A percentile compares a stretch with the other conserved stretches of the same genome.
phyloP scores from a whole-genome alignment of 2,329 filamentous ascomycete species.

The Sodiomyces alkalinus region DNA sequence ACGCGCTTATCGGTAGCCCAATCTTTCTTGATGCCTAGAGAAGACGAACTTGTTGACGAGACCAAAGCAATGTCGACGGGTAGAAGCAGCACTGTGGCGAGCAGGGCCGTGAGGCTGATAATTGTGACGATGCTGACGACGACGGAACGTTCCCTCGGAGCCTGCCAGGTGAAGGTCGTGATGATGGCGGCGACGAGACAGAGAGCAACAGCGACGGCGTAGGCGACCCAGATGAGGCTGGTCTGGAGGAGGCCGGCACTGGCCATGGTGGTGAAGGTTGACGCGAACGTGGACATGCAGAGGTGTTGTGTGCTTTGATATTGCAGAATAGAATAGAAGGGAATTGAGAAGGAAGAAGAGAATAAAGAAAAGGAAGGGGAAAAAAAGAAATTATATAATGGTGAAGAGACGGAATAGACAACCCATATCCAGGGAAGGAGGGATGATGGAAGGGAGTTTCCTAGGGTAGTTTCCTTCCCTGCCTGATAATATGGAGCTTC shows the following conservation, averaged over 20 bases:
- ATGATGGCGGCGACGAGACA: constrained; percentile 64
- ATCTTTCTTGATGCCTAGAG: constrained; percentile 72
- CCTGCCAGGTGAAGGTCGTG: constrained; percentile 86
- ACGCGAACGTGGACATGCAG: too few relatives aligned
- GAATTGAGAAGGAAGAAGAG: too few relatives aligned
- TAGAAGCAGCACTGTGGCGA: constrained; percentile 82
- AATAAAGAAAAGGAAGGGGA: too few relatives aligned
- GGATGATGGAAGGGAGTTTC: too few relatives aligned
- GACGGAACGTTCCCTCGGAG: constrained; percentile 69
- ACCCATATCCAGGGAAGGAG: too few relatives aligned
- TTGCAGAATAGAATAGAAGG: too few relatives aligned
- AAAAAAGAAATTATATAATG: too few relatives aligned
- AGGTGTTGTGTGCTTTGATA: too few relatives aligned
- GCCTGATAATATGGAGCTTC: too few relatives aligned
- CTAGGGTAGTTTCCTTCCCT: too few relatives aligned
- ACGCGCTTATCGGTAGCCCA: constrained; percentile 83
- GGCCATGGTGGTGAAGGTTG: constrained; percentile 17
- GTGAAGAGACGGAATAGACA: too few relatives aligned
- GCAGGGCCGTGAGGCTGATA: constrained; percentile 69
- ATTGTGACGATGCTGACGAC: constrained; percentile 75
- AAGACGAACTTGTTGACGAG: constrained; percentile 67
- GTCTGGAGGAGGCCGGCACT: constrained; percentile 57
- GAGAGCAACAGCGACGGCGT: constrained; percentile 66
- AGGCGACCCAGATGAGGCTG: constrained; percentile 88
- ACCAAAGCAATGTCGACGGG: constrained; percentile 93